Evolutionary conservation across 2,329 filamentous ascomycete species (phyloP).

Genomic region (Calonectria pauciramosa): DNA sequence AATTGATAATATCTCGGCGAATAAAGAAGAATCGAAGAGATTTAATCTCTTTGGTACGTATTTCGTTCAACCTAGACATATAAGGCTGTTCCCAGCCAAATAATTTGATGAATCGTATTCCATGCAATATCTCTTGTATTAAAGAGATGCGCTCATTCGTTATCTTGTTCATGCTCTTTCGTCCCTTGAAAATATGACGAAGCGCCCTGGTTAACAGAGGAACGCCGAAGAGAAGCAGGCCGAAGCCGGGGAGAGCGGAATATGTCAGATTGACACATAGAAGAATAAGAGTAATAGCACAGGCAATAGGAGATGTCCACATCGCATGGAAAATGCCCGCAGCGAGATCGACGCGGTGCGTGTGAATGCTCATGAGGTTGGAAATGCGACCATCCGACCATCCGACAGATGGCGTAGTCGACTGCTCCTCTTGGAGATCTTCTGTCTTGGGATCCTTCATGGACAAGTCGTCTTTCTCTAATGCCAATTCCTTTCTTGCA

Average conservation of each 20-base stretch:
- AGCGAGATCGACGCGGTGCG: conserved; percentile 91
- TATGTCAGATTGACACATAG: conserved; percentile 90
- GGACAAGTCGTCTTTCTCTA: conserved; percentile 61
- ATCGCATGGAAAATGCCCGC: conserved; percentile 90
- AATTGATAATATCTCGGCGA: conserved; percentile 87
- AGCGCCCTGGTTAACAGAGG: conserved; percentile 84
- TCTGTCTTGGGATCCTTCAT: conserved; percentile 55
- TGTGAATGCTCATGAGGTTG: conserved; percentile 95
- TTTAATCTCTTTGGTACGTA: conserved; percentile 82
- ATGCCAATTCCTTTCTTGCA: conserved; percentile 46
- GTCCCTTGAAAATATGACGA: conserved; percentile 79
- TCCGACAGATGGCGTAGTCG: conserved; percentile 66
- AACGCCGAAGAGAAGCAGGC: conserved; percentile 81
- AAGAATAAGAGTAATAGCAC: conserved; percentile 83
- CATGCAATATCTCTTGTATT: conserved; percentile 91
- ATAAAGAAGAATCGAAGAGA: conserved; percentile 86
- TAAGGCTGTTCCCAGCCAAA: conserved; percentile 96
- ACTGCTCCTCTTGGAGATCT: conserved; percentile 54
- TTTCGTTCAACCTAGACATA: conserved; percentile 78
- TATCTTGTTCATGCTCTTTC: conserved; percentile 88
- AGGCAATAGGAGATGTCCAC: conserved; percentile 87
- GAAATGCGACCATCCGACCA: conserved; percentile 95
- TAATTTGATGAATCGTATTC: conserved; percentile 94
- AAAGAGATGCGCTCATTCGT: conserved; percentile 92
- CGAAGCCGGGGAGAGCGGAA: conserved; percentile 90